phyloP scores from a whole-genome alignment of 352 stramenopile species.

The Phytophthora multivora region DNA sequence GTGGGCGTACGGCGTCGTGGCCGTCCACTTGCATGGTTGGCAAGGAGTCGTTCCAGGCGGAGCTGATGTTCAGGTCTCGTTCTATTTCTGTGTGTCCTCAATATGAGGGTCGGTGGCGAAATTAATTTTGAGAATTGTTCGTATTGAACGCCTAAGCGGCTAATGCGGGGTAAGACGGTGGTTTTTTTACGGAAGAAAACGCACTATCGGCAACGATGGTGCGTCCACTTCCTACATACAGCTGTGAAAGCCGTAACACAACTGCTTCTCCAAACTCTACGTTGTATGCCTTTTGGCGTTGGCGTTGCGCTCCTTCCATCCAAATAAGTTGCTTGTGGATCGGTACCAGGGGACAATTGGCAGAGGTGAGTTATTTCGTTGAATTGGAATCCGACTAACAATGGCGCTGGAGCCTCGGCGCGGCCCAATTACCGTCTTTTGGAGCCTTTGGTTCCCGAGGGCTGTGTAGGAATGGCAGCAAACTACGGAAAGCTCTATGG shows the following conservation, averaged over 20 bases:
- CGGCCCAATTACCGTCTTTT: not conserved
- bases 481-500: slow-evolving; percentile 4
- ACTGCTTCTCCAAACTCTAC: not conserved
- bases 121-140: too few relatives aligned
- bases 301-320: not conserved
- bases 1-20: too few relatives aligned
- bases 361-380: slow-evolving; percentile 8
- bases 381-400: not conserved
- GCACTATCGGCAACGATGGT: slow-evolving; percentile 9
- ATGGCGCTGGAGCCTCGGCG: slow-evolving; percentile 1
- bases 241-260: not conserved
- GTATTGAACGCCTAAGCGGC: too few relatives aligned
- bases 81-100: too few relatives aligned
- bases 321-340: not conserved
- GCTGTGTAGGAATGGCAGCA: not conserved
- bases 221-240: not conserved
- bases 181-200: slow-evolving; percentile 1
- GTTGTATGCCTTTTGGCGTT: not conserved
- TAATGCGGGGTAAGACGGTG: too few relatives aligned
- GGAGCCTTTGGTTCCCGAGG: not conserved
- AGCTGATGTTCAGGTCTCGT: too few relatives aligned
- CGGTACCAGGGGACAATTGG: not conserved
- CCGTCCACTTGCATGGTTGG: too few relatives aligned
- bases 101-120: too few relatives aligned
- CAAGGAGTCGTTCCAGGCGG: too few relatives aligned